Evolutionary conservation across 2,329 filamentous ascomycete genomes (phyloP), one percentile per base, ranked within the genome.

Genomic region (Zymoseptoria crescenta): DNA sequence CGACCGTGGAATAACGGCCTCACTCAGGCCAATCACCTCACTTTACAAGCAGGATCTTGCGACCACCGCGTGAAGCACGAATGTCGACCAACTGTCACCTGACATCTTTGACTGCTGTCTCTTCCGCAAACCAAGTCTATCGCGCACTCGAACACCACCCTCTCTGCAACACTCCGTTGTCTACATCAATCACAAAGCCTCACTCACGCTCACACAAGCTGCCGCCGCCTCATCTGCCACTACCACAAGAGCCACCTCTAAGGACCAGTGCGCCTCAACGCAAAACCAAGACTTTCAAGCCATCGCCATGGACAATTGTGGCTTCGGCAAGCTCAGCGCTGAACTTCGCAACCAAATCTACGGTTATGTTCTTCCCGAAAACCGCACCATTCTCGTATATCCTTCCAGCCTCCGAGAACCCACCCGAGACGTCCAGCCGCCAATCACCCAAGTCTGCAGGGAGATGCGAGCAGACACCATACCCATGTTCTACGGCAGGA

Each of bases 281-380:
- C 35, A 45, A 6, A 45, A 45, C 35, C 35, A n/a, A 16, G 28
- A 16, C n/a, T 13, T 45, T 16, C 35, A 45, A 45, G 35, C 13
- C 35, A 41, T 16, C 16, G 35, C 35, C 10, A 45, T 45, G 35
- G 35, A 45, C 35, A 45, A 45, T 13, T 45, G 13, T 13, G 35
- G 35, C 13, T 45, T 45, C 35, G 35, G 35, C 35, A 45, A 45
- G 35, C 35, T 45, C 35, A 45, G 35, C 35, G 45, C 27, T 49
- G 59, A 45, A 29, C 56, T 57, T 5, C 56, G 56, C 13, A 53
- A 54, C 19, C 50, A 20, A 16, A 49, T 57, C 50, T 57, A 54
- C 56, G 29, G 27, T 19, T 20, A 53, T 8, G 56, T 49, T 5
- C 52, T 57, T 8, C 55, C 59, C 54, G 55, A 62, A 24, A 35